A percentile compares a stretch with the other conserved stretches of the same genome.
Evolutionary conservation across 2,329 filamentous ascomycete species (phyloP).

Genomic region (Aureobasidium sp.): DNA sequence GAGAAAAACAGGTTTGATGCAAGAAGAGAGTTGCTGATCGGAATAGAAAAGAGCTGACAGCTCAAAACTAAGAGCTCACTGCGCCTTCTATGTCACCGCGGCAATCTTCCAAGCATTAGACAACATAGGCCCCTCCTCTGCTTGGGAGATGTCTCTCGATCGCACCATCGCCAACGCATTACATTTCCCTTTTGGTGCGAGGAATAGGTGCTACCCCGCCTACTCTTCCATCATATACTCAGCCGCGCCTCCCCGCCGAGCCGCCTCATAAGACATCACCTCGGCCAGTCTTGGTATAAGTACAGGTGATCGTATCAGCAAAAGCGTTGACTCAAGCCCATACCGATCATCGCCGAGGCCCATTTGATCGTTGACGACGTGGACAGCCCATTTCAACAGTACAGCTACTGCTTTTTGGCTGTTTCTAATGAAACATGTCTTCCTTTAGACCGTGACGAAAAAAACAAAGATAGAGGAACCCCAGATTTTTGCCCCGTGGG

Average conservation of each 20-base stretch:
- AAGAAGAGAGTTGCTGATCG: not conserved
- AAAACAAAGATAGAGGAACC: not conserved
- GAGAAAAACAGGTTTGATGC: not conserved
- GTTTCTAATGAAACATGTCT: not conserved
- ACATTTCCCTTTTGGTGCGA: not conserved
- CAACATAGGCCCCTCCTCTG: not conserved
- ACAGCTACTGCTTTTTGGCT: not conserved
- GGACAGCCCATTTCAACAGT: too few relatives aligned
- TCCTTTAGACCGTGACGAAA: not conserved
- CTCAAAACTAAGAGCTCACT: slow-evolving; percentile 1
- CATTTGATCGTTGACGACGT: too few relatives aligned
- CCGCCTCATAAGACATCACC: slow-evolving; percentile 2
- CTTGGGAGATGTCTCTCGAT: not conserved
- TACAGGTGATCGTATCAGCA: not conserved
- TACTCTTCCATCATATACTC: not conserved
- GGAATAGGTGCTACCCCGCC: not conserved
- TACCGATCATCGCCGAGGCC: not conserved
- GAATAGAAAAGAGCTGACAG: not conserved
- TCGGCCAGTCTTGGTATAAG: not conserved
- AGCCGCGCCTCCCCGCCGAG: slow-evolving; percentile 3
- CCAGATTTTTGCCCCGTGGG: not conserved
- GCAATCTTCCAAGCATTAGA: too few relatives aligned
- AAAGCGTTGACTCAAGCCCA: not conserved
- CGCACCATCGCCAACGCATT: not conserved
- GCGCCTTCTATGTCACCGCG: slow-evolving; percentile 12